These are phyloP conservation scores for Effrenium voratum DNA, from an alignment of 73 alveolate species.

Conservation along the genomic window DNA sequence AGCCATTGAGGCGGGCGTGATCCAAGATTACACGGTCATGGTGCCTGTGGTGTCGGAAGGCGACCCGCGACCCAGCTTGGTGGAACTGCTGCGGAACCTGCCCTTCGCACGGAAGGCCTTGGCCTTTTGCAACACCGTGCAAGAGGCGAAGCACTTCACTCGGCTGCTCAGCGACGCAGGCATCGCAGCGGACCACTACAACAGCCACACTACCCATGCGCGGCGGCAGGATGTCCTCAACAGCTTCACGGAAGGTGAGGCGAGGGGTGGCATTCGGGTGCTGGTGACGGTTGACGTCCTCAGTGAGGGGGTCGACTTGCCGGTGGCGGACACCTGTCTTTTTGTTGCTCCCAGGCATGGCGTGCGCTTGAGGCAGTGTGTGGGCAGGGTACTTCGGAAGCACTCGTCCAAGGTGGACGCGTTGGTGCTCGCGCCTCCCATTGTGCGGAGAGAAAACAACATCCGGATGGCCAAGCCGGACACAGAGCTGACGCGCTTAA, in stretches of 20 bases:
- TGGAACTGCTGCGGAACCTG: constrained; percentile 12
- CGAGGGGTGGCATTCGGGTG: constrained; percentile 22
- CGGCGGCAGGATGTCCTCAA: not conserved
- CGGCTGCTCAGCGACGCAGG: constrained; percentile 9
- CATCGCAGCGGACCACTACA: constrained; percentile 40
- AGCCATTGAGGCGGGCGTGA: constrained; percentile 31
- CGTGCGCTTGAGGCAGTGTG: constrained; percentile 29
- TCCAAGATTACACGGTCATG: constrained; percentile 17
- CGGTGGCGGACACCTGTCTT: constrained; percentile 33
- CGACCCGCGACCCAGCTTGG: constrained; percentile 26
- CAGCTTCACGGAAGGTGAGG: not conserved
- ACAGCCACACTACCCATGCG: not conserved
- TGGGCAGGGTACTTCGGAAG: constrained; percentile 48
- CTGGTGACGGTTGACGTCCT: constrained; percentile 51
- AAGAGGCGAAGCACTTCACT: constrained; percentile 28
- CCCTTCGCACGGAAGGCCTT: constrained; percentile 21
- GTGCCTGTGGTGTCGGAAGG: constrained; percentile 48
- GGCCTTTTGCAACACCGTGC: constrained; percentile 34
- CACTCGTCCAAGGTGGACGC: constrained; percentile 18
- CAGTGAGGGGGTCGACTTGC: constrained; percentile 57
- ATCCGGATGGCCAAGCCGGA: not conserved
- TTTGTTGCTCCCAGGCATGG: constrained; percentile 40
- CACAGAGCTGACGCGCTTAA: not conserved
- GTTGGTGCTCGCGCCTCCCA: constrained; percentile 24
- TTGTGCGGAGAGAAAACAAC: not conserved